Base-by-base conservation (phyloP, 2,329 filamentous ascomycete species). In the Furcasterigmium furcatum region DNA sequence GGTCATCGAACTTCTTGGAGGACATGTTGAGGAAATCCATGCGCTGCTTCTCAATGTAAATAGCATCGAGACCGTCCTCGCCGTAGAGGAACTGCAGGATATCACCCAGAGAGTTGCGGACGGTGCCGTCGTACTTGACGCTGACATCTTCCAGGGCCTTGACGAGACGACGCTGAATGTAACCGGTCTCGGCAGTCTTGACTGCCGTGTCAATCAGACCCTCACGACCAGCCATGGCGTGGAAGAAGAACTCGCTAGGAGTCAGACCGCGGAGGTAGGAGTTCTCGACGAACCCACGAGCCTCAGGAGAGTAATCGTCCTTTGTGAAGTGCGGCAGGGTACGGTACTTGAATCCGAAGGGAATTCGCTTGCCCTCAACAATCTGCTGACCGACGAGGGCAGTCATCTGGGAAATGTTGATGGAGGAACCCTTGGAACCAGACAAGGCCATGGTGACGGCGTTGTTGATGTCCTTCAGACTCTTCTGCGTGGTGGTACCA, bases 321-420 rank as follows among this genome's bases (percentile, higher is more conserved):
- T 99, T 99, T 54, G 94, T 96, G 69, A 99, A 99, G 68, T 99
- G 94, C 4, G 94, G 94, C 48, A 99, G 73, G 1, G 94, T 96
- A 43, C 94, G 85, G 65, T 99, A 97, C 66, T 97, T 96, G 82
- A 99, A 99, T 19, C 95, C 94, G 61, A 96, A 99, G 1, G 94
- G 94, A 73, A 99, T 96, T 75, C 94, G 94, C 71, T 96, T 96
- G 59, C 94, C 95, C 72, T 99, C 94, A 9, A 99, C 91, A 53
- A 95, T 95, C 65, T 99, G 95, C 65, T 99, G 94, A 54, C 95
- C 94, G 49, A 99, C 95, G 53, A 97, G 81, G 21, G 94, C 94
- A 51, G 91, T 95, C 94, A 99, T 99, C 70, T 99, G 94, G 14
- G 95, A 96, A 58, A 99, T 97, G 66, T 99, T 99, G 76, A 99